These are phyloP conservation scores for Cyberlindnera petersonii DNA, from an alignment of 805 yeast genomes.

Conservation along the genomic window DNA sequence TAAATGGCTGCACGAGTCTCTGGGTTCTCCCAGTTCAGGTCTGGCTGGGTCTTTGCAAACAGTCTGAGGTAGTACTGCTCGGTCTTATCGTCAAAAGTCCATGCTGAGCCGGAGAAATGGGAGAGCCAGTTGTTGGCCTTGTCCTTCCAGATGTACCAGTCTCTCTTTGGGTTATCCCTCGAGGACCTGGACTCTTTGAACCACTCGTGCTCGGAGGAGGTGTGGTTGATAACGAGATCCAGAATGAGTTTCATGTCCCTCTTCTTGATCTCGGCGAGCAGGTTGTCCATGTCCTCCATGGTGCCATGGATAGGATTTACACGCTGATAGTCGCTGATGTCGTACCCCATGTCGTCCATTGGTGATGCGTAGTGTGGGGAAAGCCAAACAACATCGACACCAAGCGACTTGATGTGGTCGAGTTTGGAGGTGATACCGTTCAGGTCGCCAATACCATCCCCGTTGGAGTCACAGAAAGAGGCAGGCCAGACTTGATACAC, in stretches of 20 bases:
- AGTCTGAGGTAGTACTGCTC: slow-evolving; percentile 52
- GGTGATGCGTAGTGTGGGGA: slow-evolving; percentile 58
- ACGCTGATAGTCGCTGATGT: slow-evolving; percentile 49
- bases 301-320: slow-evolving; percentile 53
- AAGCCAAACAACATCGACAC: slow-evolving; percentile 52
- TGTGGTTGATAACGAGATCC: slow-evolving; percentile 58
- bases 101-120: slow-evolving; percentile 50
- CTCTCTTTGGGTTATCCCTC: slow-evolving; percentile 50
- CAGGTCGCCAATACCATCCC: slow-evolving; percentile 57
- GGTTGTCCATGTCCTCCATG: slow-evolving; percentile 45
- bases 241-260: slow-evolving; percentile 49
- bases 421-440: slow-evolving; percentile 49
- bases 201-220: slow-evolving; percentile 54
- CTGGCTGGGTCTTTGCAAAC: slow-evolving; percentile 55
- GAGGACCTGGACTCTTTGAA: slow-evolving; percentile 52
- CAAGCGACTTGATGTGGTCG: slow-evolving; percentile 47
- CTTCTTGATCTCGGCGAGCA: slow-evolving; percentile 44
- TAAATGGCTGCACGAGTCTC: slow-evolving; percentile 33
- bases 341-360: slow-evolving; percentile 62
- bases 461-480: slow-evolving; percentile 53
- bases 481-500: slow-evolving; percentile 62
- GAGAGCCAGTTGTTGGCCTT: slow-evolving; percentile 59
- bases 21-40: slow-evolving; percentile 56
- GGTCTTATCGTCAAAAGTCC: slow-evolving; percentile 52
- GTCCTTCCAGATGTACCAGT: slow-evolving; percentile 56